Evolutionary conservation across 2,329 filamentous ascomycete species (phyloP).

Genomic region (Coniella lustricola): DNA sequence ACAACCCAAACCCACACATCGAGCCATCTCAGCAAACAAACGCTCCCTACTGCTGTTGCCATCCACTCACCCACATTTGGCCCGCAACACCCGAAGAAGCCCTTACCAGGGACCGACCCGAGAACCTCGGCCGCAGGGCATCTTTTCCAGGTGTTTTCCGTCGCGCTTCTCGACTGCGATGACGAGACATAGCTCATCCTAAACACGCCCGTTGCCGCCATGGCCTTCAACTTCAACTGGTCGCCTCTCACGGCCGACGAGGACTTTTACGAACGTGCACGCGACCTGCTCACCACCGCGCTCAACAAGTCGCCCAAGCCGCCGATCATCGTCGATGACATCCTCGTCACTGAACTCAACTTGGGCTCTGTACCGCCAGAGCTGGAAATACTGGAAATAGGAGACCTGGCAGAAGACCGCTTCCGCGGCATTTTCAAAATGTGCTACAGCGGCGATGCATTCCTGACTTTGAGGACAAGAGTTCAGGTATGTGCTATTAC

Average conservation of each 20-base stretch:
- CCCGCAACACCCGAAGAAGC: not conserved
- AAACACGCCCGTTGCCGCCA: constrained; percentile 41
- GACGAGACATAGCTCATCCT: constrained; percentile 27
- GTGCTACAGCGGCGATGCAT: constrained; percentile 94
- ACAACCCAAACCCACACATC: no score
- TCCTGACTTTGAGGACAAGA: constrained; percentile 87
- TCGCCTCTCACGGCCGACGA: constrained; percentile 95
- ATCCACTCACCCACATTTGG: not conserved
- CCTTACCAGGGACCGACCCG: no score
- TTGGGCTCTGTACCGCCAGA: constrained; percentile 90
- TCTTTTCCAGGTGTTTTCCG: not conserved
- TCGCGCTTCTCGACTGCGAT: constrained; percentile 17
- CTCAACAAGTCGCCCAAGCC: constrained; percentile 97
- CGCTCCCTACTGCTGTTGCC: no score
- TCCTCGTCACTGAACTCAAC: constrained; percentile 96
- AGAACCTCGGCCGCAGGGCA: not conserved
- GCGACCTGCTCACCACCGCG: constrained; percentile 88
- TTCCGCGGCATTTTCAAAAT: constrained; percentile 99
- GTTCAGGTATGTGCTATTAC: constrained; percentile 66
- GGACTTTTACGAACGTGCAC: constrained; percentile 79
- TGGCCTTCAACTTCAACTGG: constrained; percentile 99
- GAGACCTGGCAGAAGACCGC: constrained; percentile 91
- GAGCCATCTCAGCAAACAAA: no score
- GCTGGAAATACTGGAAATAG: constrained; percentile 94
- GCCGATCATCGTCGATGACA: constrained; percentile 98